phyloP scores from a whole-genome alignment of 1,139 yeast genomes.

The Arxiozyma slooffiae region DNA sequence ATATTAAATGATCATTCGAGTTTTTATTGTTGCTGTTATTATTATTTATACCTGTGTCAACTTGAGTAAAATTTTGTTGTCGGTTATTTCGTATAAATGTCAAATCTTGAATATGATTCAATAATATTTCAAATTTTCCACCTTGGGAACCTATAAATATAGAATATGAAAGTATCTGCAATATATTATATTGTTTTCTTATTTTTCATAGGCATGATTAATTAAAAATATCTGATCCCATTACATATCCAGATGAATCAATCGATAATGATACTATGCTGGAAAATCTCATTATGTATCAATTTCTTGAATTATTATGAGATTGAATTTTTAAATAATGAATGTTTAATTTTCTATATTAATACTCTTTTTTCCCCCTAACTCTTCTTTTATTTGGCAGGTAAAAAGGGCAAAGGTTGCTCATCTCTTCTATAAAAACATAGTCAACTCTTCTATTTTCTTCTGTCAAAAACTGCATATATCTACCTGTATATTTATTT shows the following conservation, averaged over 20 bases:
- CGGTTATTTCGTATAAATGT: constrained; percentile 50
- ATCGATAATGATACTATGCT: neutral
- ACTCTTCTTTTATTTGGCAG: too few relatives aligned
- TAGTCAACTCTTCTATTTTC: too few relatives aligned
- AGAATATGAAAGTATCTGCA: neutral
- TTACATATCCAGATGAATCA: neutral
- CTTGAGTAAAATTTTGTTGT: constrained; percentile 36
- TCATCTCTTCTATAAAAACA: too few relatives aligned
- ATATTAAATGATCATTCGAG: constrained; percentile 20
- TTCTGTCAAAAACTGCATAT: too few relatives aligned
- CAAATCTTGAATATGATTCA: constrained; percentile 57
- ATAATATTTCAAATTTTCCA: constrained; percentile 45
- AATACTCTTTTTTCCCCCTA: too few relatives aligned
- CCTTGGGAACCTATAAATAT: neutral
- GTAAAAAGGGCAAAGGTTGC: too few relatives aligned
- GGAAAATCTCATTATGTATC: neutral
- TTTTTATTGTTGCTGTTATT: constrained; percentile 14
- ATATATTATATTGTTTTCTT: neutral
- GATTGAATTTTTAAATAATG: neutral
- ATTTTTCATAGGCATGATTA: neutral
- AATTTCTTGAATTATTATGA: neutral
- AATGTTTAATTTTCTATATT: too few relatives aligned
- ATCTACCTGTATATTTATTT: too few relatives aligned
- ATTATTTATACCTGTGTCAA: neutral
- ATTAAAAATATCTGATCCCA: neutral